A percentile compares a stretch with the other conserved stretches of the same genome.
phyloP scores from a whole-genome alignment of 2,329 filamentous ascomycete genomes.

The Botrytis paeoniae region DNA sequence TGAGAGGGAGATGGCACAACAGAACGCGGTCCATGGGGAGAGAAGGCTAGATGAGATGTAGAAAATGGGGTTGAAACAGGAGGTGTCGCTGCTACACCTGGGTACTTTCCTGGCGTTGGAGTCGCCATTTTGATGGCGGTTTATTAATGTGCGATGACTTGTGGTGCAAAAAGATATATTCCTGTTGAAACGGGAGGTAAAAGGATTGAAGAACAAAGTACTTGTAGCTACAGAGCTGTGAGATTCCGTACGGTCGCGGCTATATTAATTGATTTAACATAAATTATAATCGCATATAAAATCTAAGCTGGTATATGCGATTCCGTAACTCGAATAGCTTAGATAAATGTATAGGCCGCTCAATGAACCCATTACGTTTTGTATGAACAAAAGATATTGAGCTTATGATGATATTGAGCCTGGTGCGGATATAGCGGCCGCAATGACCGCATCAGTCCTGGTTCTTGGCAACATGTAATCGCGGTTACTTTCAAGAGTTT shows the following conservation, averaged over 20 bases:
- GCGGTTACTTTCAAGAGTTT: not conserved
- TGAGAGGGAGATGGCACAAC: slow-evolving; percentile 58
- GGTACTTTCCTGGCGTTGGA: slow-evolving; percentile 35
- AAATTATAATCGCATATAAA: not conserved
- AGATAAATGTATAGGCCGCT: not conserved
- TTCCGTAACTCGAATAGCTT: not conserved
- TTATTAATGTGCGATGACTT: not conserved
- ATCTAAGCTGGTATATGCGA: not conserved
- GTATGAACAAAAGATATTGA: not conserved
- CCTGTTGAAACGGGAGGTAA: not conserved
- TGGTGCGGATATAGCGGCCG: not conserved
- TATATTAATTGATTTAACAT: not conserved
- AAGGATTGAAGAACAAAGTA: not conserved
- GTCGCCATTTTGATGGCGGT: slow-evolving; percentile 34
- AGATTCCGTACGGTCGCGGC: too few species aligned
- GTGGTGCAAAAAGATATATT: not conserved
- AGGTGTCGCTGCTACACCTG: slow-evolving; percentile 49
- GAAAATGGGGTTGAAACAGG: slow-evolving; percentile 68
- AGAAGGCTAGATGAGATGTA: slow-evolving; percentile 53
- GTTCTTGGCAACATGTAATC: not conserved
- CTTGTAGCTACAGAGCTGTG: not conserved
- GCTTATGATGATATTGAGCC: not conserved
- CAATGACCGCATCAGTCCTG: not conserved
- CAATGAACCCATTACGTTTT: not conserved
- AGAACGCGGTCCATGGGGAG: slow-evolving; percentile 49